phyloP scores from a whole-genome alignment of 805 yeast genomes.

The Pichia paraexigua region DNA sequence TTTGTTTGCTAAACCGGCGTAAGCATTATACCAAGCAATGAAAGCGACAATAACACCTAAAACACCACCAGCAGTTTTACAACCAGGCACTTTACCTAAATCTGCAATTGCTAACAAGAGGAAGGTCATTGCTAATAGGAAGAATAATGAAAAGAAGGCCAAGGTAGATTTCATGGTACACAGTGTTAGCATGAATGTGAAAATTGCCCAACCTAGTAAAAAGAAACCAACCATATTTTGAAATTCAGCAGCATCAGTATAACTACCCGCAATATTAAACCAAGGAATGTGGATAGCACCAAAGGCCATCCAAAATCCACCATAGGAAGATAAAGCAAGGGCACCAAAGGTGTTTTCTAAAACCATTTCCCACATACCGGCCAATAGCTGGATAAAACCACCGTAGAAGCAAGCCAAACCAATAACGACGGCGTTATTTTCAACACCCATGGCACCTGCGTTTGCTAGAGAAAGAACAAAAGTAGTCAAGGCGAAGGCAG shows the following conservation, averaged over 20 bases:
- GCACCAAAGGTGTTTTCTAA: constrained; percentile 73
- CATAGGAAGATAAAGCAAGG: constrained; percentile 50
- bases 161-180: constrained; percentile 52
- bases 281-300: constrained; percentile 55
- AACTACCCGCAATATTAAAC: constrained; percentile 49
- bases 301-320: constrained; percentile 74
- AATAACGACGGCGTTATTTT: constrained; percentile 51
- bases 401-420: constrained; percentile 67
- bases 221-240: constrained; percentile 50
- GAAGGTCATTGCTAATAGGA: constrained; percentile 47
- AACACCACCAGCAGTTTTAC: constrained; percentile 52
- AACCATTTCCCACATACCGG: constrained; percentile 73
- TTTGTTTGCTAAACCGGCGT: constrained; percentile 56
- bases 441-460: constrained; percentile 60
- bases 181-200: constrained; percentile 49
- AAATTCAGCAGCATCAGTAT: constrained; percentile 35
- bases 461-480: constrained; percentile 59
- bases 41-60: constrained; percentile 55
- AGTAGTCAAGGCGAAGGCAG: constrained; percentile 63
- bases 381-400: constrained; percentile 61
- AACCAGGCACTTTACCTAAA: constrained; percentile 36
- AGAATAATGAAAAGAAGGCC: constrained; percentile 45
- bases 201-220: constrained; percentile 56
- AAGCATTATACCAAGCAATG: constrained; percentile 64
- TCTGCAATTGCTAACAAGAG: constrained; percentile 42